Conservation (phyloP, 2,329 filamentous ascomycete species). For the Rutstroemia sp. region DNA sequence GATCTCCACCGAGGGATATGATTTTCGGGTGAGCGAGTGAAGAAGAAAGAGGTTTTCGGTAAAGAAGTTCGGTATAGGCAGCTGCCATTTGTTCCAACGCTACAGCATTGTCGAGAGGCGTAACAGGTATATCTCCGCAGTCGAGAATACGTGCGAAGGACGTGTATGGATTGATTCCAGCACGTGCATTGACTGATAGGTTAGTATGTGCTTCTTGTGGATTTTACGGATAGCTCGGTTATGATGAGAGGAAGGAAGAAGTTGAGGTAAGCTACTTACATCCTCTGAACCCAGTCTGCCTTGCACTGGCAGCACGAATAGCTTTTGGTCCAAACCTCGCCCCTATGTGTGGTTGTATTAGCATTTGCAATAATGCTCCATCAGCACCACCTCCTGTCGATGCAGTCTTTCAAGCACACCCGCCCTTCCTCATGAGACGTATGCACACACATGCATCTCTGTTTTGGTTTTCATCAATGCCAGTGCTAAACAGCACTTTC, state of each 20-base stretch:
- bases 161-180: conserved; percentile 74
- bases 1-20: conserved; percentile 66
- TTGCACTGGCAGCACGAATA: conserved; percentile 74
- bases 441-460: too few relatives aligned
- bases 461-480: too few relatives aligned
- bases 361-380: too few relatives aligned
- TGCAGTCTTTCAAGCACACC: too few relatives aligned
- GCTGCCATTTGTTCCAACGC: conserved; percentile 72
- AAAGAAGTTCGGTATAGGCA: conserved; percentile 25
- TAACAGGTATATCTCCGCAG: conserved; percentile 85
- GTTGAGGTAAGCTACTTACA: conserved; percentile 29
- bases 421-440: too few relatives aligned
- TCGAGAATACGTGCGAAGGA: conserved; percentile 75
- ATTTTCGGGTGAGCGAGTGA: conserved; percentile 32
- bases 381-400: too few relatives aligned
- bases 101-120: conserved; percentile 77
- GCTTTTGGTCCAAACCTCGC: conserved; percentile 81
- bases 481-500: too few relatives aligned
- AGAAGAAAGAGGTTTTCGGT: conserved; percentile 20
- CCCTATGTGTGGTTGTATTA: conserved; percentile 31
- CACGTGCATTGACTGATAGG: conserved; percentile 60
- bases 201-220: too few relatives aligned
- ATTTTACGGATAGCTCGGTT: too few relatives aligned
- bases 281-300: conserved; percentile 72
- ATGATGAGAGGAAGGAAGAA: too few relatives aligned